Evolutionary conservation across 192 early-diverging fungal species (phyloP), one percentile per base, ranked within the genome.

Genomic region (Backusella circina): DNA sequence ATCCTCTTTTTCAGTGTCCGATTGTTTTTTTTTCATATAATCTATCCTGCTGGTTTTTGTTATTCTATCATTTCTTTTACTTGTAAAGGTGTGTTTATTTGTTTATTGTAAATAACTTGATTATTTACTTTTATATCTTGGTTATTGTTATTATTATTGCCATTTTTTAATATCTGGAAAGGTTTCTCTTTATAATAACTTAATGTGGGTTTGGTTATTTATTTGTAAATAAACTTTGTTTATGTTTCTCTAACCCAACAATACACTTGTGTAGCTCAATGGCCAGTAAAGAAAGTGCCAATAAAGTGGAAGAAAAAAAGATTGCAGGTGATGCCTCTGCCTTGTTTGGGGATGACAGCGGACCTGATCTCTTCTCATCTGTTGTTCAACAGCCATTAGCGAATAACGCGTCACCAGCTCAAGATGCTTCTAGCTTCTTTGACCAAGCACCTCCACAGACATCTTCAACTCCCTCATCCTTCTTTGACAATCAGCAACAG

Each of bases 241-340:
- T 47, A 47, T 47, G n/a, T n/a, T 47, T 6, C 5, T 47, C 44
- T 47, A 47, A 47, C 44, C 26, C 26, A 61, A 23, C 8, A 28
- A 61, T 28, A 28, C n/a, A n/a, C 3, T 28, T 21, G 3, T 10
- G 1, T 28, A 61, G 54, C 26, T 61, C 54, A 2, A 61, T 61
- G 54, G 54, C 54, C 54, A 61, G 10, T 12, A 61, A 61, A 61
- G 54, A 61, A 61, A 61, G 23, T 61, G 54, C 54, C 54, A 61
- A 61, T 61, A 61, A 61, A 28, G 26, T 10, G 23, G 54, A 26
- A 30, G 41, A 23, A 47, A 70, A 13, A 15, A 69, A 41, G 21
- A 39, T 36, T 39, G 32, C 39, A 31, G 74, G 66, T 7, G 74
- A 75, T 75, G 74, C 74, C 15, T 66, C 61, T 68, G 66, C 66